phyloP scores from a whole-genome alignment of 192 early-diverging fungal species.

The Podila horticola region DNA sequence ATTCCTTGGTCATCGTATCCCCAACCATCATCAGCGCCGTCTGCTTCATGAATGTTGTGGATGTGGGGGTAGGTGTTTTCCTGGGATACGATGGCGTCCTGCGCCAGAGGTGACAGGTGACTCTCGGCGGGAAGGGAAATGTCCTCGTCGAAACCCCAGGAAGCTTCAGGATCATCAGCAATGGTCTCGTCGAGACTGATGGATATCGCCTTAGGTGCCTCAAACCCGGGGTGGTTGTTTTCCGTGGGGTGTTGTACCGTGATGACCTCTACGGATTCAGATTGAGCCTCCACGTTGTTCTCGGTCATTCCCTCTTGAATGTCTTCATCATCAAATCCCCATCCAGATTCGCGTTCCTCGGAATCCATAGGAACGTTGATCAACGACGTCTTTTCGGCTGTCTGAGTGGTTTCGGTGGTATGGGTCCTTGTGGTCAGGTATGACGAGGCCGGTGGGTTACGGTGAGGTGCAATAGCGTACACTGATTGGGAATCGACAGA shows the following conservation, averaged over 20 bases:
- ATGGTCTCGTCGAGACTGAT: neutral
- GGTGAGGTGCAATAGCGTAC: too few relatives aligned
- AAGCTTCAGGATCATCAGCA: neutral
- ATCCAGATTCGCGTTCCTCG: slow-evolving; percentile 4
- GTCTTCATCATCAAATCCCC: slow-evolving; percentile 13
- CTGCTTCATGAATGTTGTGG: neutral
- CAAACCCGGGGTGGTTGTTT: neutral
- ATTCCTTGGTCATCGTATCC: slow-evolving; percentile 6
- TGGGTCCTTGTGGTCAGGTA: neutral
- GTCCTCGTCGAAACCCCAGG: slow-evolving; percentile 29
- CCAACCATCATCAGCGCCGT: neutral
- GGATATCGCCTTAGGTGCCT: neutral
- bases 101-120: neutral
- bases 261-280: neutral
- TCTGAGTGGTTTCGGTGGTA: neutral
- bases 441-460: too few relatives aligned
- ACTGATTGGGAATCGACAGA: too few relatives aligned
- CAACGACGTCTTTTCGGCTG: too few relatives aligned
- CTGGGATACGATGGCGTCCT: neutral
- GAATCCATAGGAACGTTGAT: neutral
- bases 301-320: neutral
- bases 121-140: slow-evolving; percentile 2
- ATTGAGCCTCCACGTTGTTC: neutral
- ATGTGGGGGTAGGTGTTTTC: neutral
- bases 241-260: neutral